Conservation (phyloP, 2,329 filamentous ascomycete species). For the Hypoxylon sp. region DNA sequence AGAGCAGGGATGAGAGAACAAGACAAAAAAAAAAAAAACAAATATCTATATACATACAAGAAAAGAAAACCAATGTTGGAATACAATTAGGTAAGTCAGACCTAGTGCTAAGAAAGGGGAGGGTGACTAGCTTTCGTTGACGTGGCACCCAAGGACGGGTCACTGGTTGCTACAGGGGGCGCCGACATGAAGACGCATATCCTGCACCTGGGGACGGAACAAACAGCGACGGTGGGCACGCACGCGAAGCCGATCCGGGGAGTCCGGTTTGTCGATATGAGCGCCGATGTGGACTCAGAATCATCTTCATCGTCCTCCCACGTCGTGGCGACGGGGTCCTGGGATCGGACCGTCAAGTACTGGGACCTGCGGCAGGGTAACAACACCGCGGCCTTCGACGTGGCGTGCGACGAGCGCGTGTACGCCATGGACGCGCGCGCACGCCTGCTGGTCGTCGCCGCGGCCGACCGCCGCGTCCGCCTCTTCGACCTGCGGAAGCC, state of each 20-base stretch:
- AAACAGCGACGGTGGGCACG: conserved; percentile 39
- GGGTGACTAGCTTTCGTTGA: too few species aligned
- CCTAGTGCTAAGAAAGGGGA: too few species aligned
- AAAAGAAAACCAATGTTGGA: conserved; percentile 35
- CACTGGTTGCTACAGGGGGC: conserved; percentile 44
- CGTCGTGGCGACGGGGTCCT: conserved; percentile 52
- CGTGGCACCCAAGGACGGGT: too few species aligned
- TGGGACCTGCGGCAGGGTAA: conserved; percentile 61
- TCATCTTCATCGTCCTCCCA: too few species aligned
- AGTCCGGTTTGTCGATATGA: conserved; percentile 46
- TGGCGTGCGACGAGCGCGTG: conserved; percentile 60
- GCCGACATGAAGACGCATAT: conserved; percentile 46
- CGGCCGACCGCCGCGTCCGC: conserved; percentile 44
- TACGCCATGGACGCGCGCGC: conserved; percentile 47
- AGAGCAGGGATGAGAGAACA: not conserved
- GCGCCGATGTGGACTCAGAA: too few species aligned
- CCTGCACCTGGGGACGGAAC: conserved; percentile 42
- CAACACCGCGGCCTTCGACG: conserved; percentile 49
- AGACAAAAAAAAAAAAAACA: conserved; percentile 6
- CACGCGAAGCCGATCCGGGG: conserved; percentile 46
- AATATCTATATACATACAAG: not conserved
- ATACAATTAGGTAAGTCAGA: conserved; percentile 36
- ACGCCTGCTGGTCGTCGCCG: conserved; percentile 43
- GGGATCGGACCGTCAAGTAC: conserved; percentile 65
- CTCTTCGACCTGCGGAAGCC: conserved; percentile 46